Percentiles rank a stretch among this genome's conserved stretches.
Conservation (phyloP, 202 grass and related monocot species). For the Zoysia matrella region DNA sequence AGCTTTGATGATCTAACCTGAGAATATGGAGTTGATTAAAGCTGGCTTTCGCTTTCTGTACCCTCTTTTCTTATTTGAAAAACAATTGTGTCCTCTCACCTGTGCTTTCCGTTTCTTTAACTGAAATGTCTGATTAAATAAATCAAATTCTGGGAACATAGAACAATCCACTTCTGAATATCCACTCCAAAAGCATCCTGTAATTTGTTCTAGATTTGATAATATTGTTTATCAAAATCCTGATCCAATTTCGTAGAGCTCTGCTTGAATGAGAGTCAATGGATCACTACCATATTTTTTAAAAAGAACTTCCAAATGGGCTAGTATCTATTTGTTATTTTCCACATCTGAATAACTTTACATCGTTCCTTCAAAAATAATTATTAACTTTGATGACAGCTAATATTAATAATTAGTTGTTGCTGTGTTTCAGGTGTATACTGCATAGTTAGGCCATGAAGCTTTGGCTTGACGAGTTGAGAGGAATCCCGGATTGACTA, state of each 20-base stretch:
- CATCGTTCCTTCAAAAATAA: background rate
- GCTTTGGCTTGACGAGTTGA: conserved; percentile 30
- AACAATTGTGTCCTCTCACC: background rate
- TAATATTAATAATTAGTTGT: background rate
- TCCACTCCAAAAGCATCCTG: too few species aligned
- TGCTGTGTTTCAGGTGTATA: conserved; percentile 52
- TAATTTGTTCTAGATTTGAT: background rate
- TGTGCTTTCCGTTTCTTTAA: conserved; percentile 9
- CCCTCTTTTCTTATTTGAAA: background rate
- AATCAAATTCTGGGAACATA: background rate
- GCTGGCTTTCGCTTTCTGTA: conserved; percentile 6
- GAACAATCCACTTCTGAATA: too few species aligned
- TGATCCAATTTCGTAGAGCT: background rate
- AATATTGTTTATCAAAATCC: background rate
- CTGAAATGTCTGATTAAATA: conserved; percentile 14
- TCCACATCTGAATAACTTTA: background rate
- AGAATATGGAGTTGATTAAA: conserved; percentile 29
- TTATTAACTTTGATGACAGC: background rate
- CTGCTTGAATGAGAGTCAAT: background rate
- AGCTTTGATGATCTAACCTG: conserved; percentile 21
- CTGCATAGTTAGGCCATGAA: conserved; percentile 47
- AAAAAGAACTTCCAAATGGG: background rate
- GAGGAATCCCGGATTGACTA: background rate
- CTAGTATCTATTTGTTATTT: too few species aligned
- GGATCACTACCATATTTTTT: background rate